Base-by-base conservation (phyloP, 352 stramenopile genomes). In the Phytopythium aichiense region DNA sequence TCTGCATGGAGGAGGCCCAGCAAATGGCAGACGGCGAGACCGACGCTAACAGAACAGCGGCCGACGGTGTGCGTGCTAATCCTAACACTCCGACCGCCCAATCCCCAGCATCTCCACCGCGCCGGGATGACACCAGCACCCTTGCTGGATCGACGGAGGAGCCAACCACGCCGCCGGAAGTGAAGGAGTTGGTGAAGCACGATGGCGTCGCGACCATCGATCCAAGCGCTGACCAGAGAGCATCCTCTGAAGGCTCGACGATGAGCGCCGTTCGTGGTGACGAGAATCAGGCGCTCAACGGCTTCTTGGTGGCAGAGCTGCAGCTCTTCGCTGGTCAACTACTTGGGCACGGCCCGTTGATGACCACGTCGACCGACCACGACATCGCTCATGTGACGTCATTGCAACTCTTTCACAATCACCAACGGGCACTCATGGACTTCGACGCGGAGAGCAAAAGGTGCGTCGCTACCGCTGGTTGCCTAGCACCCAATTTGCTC, bases 381-480 rank as follows among this genome's bases (percentile, higher is more conserved):
- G 61, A 67, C 49, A 56, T 78, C 12, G 69, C 72, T 42, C 60
- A 73, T 38, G 61, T 78, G 35, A 84, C 73, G 7, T 67, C 73
- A 33, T 53, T 74, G 23, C 77, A 87, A 56, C 57, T 87, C 22
- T 83, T 71, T 45, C 64, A 74, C 40, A 74, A 84, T 23, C 77
- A 87, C 57, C 62, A 65, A 18, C 75, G 77, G 58, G 66, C 71
- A 45, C 65, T 87, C 20, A 73, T 71, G 56, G 75, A 87, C 53
- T 87, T 84, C 42, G 75, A 84, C 55, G 73, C 80, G 8, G 75
- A 84, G 31, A 81, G 67, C 61, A 75, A 69, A 66, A 67, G 77
- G 77, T 87, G 33, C 38, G 66, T 59, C 13, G 23, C 0, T 22
- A 20, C 22, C 22, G n/a, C 31, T 18, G 12, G n/a, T 22, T 40